Evolutionary conservation across 805 yeast species (phyloP), one percentile per base, ranked within the genome.

Genomic region (Suhomyces sp.): DNA sequence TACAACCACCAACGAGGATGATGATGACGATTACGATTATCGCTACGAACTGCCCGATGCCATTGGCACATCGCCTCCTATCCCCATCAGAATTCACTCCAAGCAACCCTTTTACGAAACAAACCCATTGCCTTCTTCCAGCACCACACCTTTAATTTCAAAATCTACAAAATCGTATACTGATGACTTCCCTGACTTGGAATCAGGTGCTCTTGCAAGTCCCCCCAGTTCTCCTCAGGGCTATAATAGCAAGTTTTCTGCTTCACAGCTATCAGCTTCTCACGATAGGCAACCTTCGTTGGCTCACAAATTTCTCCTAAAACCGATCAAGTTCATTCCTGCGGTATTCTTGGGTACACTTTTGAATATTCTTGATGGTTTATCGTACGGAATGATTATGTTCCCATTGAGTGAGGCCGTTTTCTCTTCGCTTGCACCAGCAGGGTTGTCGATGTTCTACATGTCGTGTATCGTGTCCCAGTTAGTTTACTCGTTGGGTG

Each of bases 371-470:
- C 72, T 93, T 31, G 98, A 93, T 58, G 98, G 95, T 0, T 70
- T 93, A 31, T 87, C 96, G 0, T 93, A 93, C 57, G 98, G 98
- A 31, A 90, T 93, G 97, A 93, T 93, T 54, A 79, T 93, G 69
- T 93, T 93, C 63, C 98, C 98, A 0, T 74, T 90, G 22, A 83
- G 95, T 24, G 88, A 83, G 43, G 75, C 88, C 1, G 56, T 83
- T 0, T 93, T 93, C 53, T 68, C 88, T 2, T 68, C 74, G 8
- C 63, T 93, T 54, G 98, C 93, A 0, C 87, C 96, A 1, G 76
- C 87, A 1, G 98, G 98, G 0, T 57, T 93, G 26, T 84, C 97
- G 2, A 85, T 93, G 93, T 93, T 93, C 59, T 93, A 93, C 60
- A 77, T 91, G 25, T 85, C 95, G 4, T 85, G 96, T 20, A 74